Base-by-base conservation (phyloP, 768 basidiomycete species). In the Boletus huronensis region DNA sequence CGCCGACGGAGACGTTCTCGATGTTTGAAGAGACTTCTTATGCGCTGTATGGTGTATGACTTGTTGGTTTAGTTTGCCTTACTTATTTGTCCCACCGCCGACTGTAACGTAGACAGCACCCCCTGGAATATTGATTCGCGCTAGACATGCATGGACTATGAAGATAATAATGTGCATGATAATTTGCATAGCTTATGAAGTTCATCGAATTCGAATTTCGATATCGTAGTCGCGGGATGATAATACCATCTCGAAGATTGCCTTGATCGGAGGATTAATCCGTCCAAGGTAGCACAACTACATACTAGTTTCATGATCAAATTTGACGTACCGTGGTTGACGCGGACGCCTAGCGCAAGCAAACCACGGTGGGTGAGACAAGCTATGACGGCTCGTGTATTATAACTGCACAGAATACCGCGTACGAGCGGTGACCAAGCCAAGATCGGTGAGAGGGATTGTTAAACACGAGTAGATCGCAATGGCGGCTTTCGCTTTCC, bases 41-140 rank as follows among this genome's bases (percentile, higher is more conserved):
- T 40, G 19, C 36, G 31, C 29, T 53, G 55, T 58, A 55, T 48
- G 41, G 51, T 60, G 53, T 64, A 53, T 41, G 43, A 53, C 45
- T 49, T 57, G 60, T 62, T 66, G 54, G 58, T 57, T 70, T 64
- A 48, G 49, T 56, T 54, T 57, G 57, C 34, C 34, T 35, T 29
- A 17, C 43, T 58, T 53, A 38, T 55, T 53, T 48, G 40, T 39
- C 29, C 38, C 41, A 39, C 29, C 45, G 14, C 29, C 45, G 14
- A 53, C 43, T 72, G 69, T 71, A 67, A 16, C 58, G 55, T 69
- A 58, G 53, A 52, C 47, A 50, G 23, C 43, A 55, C 19, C 25
- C 35, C 7, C 29, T 31, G 57, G 39, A 31, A 55, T 13, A 19
- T 38, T 40, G 52, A 17, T 41, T 25, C 6, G 9, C 25, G n/a